Percentiles rank a stretch among this genome's conserved stretches.
These are phyloP conservation scores for Calonectria pseudoreteaudii DNA, from an alignment of 2,329 filamentous ascomycete species.

Conservation along the genomic window DNA sequence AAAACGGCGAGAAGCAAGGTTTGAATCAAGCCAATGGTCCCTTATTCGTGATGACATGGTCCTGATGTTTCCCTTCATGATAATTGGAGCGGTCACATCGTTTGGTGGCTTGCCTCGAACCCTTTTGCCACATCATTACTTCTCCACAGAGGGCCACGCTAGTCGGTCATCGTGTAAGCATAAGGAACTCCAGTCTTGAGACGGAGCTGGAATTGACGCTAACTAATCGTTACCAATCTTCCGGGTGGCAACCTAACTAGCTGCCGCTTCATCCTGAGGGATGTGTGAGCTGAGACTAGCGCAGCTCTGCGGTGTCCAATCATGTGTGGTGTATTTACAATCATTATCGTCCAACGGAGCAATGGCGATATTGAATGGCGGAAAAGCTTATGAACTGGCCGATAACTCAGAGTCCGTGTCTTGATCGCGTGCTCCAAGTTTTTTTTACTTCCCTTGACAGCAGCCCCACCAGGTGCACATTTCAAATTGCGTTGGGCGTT, in stretches of 20 bases:
- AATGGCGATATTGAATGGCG: background rate
- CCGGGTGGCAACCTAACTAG: background rate
- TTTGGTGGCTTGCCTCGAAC: background rate
- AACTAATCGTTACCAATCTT: background rate
- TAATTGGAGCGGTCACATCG: background rate
- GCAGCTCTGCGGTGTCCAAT: background rate
- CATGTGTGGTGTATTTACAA: background rate
- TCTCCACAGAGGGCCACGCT: background rate
- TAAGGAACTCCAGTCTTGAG: background rate
- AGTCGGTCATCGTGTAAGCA: background rate
- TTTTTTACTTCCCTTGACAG: too few species aligned
- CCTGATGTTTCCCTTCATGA: background rate
- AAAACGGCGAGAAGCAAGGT: background rate
- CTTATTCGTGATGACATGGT: background rate
- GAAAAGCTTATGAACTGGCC: background rate
- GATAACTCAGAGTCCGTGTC: background rate
- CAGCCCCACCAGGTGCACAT: background rate
- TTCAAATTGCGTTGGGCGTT: background rate
- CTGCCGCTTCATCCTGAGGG: background rate
- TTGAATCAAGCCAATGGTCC: background rate
- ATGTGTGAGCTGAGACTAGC: background rate
- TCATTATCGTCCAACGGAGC: background rate
- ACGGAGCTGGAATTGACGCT: background rate
- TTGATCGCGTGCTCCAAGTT: background rate
- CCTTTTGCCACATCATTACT: background rate